Evolutionary conservation across 1,139 yeast species (phyloP).

Genomic region (Yamadazyma oceani): DNA sequence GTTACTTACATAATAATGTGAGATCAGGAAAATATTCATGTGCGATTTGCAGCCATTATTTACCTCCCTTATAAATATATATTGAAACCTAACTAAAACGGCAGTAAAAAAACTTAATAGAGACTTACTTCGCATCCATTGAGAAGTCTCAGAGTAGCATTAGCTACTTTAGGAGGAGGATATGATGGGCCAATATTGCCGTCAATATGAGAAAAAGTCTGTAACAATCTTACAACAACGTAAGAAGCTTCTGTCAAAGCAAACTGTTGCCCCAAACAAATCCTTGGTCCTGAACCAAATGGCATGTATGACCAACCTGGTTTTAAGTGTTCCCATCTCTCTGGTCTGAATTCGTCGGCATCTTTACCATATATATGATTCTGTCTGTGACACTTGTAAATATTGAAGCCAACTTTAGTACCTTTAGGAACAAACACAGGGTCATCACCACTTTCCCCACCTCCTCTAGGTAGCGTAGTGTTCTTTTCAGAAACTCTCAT

Average conservation of each 20-base stretch:
- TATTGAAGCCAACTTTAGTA: slow-evolving; percentile 35
- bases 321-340: slow-evolving; percentile 43
- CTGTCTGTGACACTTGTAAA: slow-evolving; percentile 43
- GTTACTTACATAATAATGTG: too few species aligned
- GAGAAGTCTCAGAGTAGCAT: slow-evolving; percentile 33
- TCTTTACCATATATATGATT: slow-evolving; percentile 45
- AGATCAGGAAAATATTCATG: too few species aligned
- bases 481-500: slow-evolving; percentile 36
- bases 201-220: slow-evolving; percentile 9
- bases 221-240: slow-evolving; percentile 19
- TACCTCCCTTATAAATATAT: too few species aligned
- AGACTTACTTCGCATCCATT: slow-evolving; percentile 20
- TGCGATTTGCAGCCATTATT: too few species aligned
- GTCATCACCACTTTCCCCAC: slow-evolving; percentile 42
- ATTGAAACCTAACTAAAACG: too few species aligned
- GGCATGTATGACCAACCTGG: slow-evolving; percentile 45
- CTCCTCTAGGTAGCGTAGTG: slow-evolving; percentile 49
- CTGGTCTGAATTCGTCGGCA: slow-evolving; percentile 46
- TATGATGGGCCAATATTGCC: slow-evolving; percentile 19
- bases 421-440: slow-evolving; percentile 50
- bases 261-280: slow-evolving; percentile 47
- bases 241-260: slow-evolving; percentile 46
- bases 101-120: too few species aligned
- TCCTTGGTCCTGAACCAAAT: slow-evolving; percentile 46
- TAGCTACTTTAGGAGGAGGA: slow-evolving; percentile 36